Evolutionary conservation across 2,329 filamentous ascomycete genomes (phyloP), one percentile per base, ranked within the genome.

Genomic region (Pseudocercospora vitis): DNA sequence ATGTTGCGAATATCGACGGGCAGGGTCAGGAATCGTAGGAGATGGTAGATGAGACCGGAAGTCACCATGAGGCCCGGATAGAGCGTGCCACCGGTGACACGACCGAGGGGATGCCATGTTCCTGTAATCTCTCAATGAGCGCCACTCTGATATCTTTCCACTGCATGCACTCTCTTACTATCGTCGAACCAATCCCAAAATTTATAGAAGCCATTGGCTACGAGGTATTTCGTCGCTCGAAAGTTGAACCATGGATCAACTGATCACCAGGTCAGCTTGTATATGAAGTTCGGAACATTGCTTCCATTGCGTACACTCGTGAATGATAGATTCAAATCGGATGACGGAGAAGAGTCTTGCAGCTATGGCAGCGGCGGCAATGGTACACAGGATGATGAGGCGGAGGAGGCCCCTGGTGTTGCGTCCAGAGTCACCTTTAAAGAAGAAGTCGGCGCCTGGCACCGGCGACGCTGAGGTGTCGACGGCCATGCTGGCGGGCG

Each of bases 151-250:
- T 21, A 1, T 21, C 12, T 21, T 29, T 12, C 14, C 16, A 19
- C 1, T 14, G 3, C 24, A 48, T 9, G 8, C 23, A 12, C 23
- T 29, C 23, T 55, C 83, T 60, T 79, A 86, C 94, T 86, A 79
- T 99, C 94, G 75, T 99, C 94, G 70, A 99, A 99, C 94, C 94
- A 99, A 74, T 99, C 92, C 94, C 94, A 99, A 73, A 99, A 99
- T 74, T 88, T 91, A 75, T 96, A 95, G 78, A 99, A 97, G 67
- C 94, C 94, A 85, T 99, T 84, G 70, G 92, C 84, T 52, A 99
- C 89, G 52, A 99, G 83, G 70, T 99, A 97, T 76, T 97, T 97
- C 52, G 94, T 97, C 63, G 94, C 94, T 74, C 94, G 83, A 76
- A 99, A 99, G 76, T 99, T 99, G 79, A 99, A 99, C 94, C 94